Conservation (phyloP, 306 rosid genomes). For the Quercus engelmannii region DNA sequence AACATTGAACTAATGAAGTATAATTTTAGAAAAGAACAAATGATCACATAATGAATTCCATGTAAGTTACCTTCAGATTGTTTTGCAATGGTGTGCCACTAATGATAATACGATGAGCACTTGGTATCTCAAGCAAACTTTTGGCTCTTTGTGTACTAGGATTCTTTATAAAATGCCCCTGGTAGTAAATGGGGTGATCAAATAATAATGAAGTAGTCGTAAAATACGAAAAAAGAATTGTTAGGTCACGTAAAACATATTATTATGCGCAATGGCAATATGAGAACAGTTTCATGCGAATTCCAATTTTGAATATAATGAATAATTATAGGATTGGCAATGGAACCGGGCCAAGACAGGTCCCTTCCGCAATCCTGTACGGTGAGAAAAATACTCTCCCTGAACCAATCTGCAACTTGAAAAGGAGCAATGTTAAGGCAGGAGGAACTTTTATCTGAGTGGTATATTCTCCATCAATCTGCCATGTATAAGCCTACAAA, state of each 20-base stretch:
- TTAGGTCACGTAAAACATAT: constrained; percentile 11
- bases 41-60: not conserved
- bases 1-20: not conserved
- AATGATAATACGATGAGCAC: constrained; percentile 78
- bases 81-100: constrained; percentile 94
- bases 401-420: not conserved
- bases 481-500: not conserved
- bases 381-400: not conserved
- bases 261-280: not conserved
- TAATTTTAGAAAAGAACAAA: not conserved
- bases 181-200: constrained; percentile 20
- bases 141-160: constrained; percentile 95
- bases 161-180: constrained; percentile 96
- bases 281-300: not conserved
- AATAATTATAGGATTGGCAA: not conserved
- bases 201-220: not conserved
- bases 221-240: not conserved
- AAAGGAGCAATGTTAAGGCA: not conserved
- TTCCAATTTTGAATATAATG: not conserved
- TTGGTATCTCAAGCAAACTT: constrained; percentile 86
- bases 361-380: not conserved
- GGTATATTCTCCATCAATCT: not conserved
- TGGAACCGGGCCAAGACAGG: not conserved
- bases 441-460: not conserved
- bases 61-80: constrained; percentile 70